A percentile compares a stretch with the other conserved stretches of the same genome.
Evolutionary conservation across 2,329 filamentous ascomycete genomes (phyloP).

Genomic region (Delphinella strobiligena): DNA sequence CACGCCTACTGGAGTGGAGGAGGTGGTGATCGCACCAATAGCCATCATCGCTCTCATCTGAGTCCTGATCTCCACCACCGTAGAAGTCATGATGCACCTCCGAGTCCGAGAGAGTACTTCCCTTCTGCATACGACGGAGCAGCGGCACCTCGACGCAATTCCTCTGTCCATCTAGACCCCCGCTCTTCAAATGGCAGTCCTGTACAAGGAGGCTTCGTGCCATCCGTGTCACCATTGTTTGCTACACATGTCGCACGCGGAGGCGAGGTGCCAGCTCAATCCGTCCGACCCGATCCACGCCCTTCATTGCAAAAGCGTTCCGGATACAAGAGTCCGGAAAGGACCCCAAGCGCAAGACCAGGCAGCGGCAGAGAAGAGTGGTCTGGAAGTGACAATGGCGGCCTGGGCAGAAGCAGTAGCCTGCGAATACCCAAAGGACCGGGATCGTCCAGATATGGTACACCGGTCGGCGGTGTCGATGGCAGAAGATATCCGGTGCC

Average conservation of each 20-base stretch:
- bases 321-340: slow-evolving; percentile 1
- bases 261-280: slow-evolving; percentile 2
- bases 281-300: slow-evolving; percentile 1
- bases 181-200: slow-evolving; percentile 10
- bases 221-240: slow-evolving; percentile 33
- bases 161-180: slow-evolving; percentile 11
- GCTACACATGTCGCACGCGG: slow-evolving; percentile 31
- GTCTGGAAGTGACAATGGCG: background rate
- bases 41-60: background rate
- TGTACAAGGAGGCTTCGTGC: slow-evolving; percentile 25
- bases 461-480: slow-evolving; percentile 1
- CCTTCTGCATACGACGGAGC: slow-evolving; percentile 10
- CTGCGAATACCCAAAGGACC: background rate
- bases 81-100: slow-evolving; percentile 29
- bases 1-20: background rate
- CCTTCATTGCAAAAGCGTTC: slow-evolving; percentile 4
- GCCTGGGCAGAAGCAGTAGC: background rate
- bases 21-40: background rate
- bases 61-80: slow-evolving; percentile 10
- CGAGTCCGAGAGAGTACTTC: slow-evolving; percentile 20
- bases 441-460: slow-evolving; percentile 5
- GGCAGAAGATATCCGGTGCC: background rate
- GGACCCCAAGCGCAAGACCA: background rate
- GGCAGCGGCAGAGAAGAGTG: background rate
- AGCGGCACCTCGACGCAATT: slow-evolving; percentile 8